phyloP scores from a whole-genome alignment of 352 stramenopile species.

The Phytophthora boehmeriae region DNA sequence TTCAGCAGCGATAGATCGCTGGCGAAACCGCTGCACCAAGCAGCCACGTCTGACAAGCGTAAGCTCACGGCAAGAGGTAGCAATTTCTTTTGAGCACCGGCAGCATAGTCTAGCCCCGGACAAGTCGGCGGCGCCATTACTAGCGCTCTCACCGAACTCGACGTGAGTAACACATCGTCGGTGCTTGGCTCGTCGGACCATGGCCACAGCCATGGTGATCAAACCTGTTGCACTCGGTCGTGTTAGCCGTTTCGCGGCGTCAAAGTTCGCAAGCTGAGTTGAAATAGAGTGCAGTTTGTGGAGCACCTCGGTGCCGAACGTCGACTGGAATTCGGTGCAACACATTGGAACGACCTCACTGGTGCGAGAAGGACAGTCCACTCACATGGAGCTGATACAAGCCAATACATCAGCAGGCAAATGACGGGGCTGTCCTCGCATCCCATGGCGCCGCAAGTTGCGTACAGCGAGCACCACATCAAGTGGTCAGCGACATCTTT shows the following conservation, averaged over 20 bases:
- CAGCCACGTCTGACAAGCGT: not conserved
- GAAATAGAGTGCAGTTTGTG: not conserved
- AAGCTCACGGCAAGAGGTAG: not conserved
- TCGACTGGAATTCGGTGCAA: not conserved
- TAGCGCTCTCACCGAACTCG: not conserved
- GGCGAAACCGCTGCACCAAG: not conserved
- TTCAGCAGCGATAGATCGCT: not conserved
- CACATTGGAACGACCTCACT: not conserved
- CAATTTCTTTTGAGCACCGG: slow-evolving; percentile 1
- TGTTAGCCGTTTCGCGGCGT: not conserved
- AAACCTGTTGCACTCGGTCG: too few relatives aligned
- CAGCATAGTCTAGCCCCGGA: not conserved
- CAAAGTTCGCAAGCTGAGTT: not conserved
- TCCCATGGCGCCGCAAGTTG: not conserved
- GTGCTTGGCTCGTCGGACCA: not conserved
- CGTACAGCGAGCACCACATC: not conserved
- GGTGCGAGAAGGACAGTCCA: not conserved
- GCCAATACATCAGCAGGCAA: not conserved
- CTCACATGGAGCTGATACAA: not conserved
- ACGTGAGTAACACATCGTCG: not conserved
- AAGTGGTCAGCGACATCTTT: not conserved
- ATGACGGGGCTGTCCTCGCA: not conserved
- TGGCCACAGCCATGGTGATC: not conserved
- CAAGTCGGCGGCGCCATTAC: not conserved
- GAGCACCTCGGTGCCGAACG: not conserved